These are phyloP conservation scores for Melanomma pulvis-pyrius DNA, from an alignment of 495 filamentous ascomycete species.

Conservation along the genomic window DNA sequence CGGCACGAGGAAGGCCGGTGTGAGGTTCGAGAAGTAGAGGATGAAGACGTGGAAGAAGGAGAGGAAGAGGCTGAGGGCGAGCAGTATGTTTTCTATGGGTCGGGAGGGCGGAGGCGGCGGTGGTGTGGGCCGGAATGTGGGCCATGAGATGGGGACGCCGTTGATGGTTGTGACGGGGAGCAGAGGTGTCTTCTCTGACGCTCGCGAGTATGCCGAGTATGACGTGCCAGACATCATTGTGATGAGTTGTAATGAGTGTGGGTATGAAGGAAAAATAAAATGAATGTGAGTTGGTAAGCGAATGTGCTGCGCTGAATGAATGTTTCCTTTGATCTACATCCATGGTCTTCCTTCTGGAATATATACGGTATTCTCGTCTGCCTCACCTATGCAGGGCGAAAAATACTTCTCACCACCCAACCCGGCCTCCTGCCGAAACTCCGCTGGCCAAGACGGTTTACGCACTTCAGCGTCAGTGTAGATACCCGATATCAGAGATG, in stretches of 20 bases:
- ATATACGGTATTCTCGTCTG: neutral
- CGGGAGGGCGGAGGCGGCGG: neutral
- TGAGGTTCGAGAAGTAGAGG: neutral
- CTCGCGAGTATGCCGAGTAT: neutral
- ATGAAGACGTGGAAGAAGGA: neutral
- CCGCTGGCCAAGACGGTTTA: neutral
- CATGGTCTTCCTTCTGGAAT: neutral
- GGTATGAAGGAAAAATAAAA: neutral
- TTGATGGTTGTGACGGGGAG: constrained; percentile 4
- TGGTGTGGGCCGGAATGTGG: neutral
- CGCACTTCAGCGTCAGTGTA: neutral
- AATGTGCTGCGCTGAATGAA: neutral
- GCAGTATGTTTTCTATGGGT: neutral
- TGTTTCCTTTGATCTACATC: neutral
- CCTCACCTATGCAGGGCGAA: neutral
- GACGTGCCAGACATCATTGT: neutral
- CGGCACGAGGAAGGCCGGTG: neutral
- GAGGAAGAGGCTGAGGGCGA: neutral
- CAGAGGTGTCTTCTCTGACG: neutral
- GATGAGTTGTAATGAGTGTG: neutral
- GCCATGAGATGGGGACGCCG: neutral
- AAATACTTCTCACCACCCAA: neutral
- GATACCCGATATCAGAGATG: neutral
- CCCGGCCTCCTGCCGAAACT: neutral
- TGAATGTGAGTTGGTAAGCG: no score